A percentile compares a stretch with the other conserved stretches of the same genome.
phyloP scores from a whole-genome alignment of 768 basidiomycete genomes.

The Clavaria fumosa region DNA sequence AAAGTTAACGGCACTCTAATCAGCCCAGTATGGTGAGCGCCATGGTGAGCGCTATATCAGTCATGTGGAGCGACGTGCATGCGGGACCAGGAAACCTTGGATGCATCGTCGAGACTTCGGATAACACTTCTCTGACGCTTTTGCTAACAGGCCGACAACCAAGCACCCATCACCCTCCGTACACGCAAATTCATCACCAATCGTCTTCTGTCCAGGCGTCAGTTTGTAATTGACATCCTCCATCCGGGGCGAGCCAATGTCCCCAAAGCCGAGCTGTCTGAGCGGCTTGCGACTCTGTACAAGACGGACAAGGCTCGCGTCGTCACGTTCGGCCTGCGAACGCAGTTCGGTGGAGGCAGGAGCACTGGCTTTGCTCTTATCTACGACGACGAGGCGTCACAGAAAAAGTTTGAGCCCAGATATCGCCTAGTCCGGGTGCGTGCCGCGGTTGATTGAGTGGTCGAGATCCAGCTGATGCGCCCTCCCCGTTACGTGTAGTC shows the following conservation, averaged over 20 bases:
- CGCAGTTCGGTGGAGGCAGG: constrained; percentile 95
- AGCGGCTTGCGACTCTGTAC: constrained; percentile 86
- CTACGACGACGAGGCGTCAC: constrained; percentile 89
- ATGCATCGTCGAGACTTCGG: constrained; percentile 1
- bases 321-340: constrained; percentile 87
- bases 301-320: constrained; percentile 86
- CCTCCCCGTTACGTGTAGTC: constrained; percentile 27
- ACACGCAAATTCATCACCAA: constrained; percentile 99
- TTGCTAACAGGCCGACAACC: constrained; percentile 54
- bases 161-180: constrained; percentile 85
- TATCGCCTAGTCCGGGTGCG: constrained; percentile 88
- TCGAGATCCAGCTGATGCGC: constrained; percentile 3
- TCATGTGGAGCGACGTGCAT: constrained; percentile 2
- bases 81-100: not conserved
- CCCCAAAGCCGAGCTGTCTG: constrained; percentile 78
- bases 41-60: constrained; percentile 5
- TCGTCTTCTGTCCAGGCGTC: constrained; percentile 88
- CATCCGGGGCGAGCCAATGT: constrained; percentile 95
- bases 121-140: constrained; percentile 6
- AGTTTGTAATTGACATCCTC: constrained; percentile 89
- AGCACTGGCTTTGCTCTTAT: constrained; percentile 96
- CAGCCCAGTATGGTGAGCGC: too few relatives aligned
- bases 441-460: constrained; percentile 11
- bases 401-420: constrained; percentile 96
- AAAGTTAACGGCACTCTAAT: not conserved